Evolutionary conservation across 2,329 filamentous ascomycete genomes (phyloP), one percentile per base, ranked within the genome.

Genomic region (Aspergillus thermomutatus): DNA sequence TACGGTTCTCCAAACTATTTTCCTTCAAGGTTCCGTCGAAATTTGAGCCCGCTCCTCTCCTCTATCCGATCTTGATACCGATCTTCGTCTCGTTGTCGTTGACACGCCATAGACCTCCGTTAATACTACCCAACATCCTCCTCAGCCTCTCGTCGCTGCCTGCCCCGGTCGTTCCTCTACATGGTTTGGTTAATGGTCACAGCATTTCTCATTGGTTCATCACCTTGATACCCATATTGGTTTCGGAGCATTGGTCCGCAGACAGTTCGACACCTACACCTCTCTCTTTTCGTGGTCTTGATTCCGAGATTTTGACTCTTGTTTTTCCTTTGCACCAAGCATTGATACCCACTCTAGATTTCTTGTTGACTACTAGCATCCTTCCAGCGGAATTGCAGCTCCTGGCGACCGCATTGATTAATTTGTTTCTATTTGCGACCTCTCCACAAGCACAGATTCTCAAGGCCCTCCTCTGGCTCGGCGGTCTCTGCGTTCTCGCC

Each of bases 31-130:
- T 96, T 40, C 91, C 92, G 0, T 77, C 85, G 3, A 82, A 84
- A n/a, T 96, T 97, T 73, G 93, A 97, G 68, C 92, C 92, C 2
- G 93, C 93, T 6, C 91, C 92, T 10, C 80, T 96, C n/a, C 75
- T 97, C 56, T 97, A 97, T 70, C 93, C 93, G 19, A 83, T 88
- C 5, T 75, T 87, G 2, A 80, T 96, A 28, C 91, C 92, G 0
- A 75, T 92, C 17, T 80, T 92, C 48, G 88, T 94, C 27, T 87
- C 92, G 1, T 78, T 94, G 4, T 87, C 92, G 9, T 80, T 96
- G 45, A 84, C 87, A 7, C 79, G 82, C 51, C 81, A 83, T 50
- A 85, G 84, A 48, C 79, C 83, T 3, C 79, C 80, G 17, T 79
- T 86, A 11, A 72, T 96, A 21, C 75, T 96, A 7, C 87, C 89